These are phyloP conservation scores for Tuber brumale DNA, from an alignment of 495 filamentous ascomycete genomes.

Conservation along the genomic window DNA sequence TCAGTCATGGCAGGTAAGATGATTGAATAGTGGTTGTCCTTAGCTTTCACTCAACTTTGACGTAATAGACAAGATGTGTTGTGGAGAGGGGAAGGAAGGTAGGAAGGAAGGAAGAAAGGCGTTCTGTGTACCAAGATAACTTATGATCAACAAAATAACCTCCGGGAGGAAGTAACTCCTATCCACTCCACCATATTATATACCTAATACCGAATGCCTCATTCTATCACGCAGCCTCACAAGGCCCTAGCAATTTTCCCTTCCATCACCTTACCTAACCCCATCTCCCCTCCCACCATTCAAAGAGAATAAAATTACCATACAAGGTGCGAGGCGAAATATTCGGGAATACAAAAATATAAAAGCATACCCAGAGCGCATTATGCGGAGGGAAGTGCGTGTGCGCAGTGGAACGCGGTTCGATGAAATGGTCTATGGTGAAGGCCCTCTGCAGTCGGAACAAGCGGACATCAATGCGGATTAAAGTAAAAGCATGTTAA, in stretches of 20 bases:
- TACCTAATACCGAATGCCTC: not conserved
- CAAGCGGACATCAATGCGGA: too few relatives aligned
- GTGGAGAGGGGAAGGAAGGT: not conserved
- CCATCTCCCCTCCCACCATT: not conserved
- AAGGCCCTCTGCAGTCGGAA: too few relatives aligned
- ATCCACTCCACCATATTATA: not conserved
- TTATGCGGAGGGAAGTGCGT: not conserved
- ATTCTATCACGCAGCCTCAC: not conserved
- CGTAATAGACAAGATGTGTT: not conserved
- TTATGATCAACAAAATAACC: not conserved
- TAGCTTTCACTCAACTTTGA: not conserved
- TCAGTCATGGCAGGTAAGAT: not conserved
- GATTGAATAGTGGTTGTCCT: not conserved
- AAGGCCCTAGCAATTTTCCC: not conserved
- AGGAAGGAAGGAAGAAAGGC: not conserved
- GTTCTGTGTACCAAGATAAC: not conserved
- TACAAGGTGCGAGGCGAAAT: not conserved
- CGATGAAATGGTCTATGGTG: not conserved
- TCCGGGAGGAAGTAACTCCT: not conserved
- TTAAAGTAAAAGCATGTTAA: too few relatives aligned
- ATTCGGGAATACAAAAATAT: not conserved
- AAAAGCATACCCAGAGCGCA: not conserved
- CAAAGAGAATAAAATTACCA: constrained; percentile 2
- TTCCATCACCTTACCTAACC: not conserved
- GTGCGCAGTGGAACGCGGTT: not conserved